Evolutionary conservation across 805 yeast species (phyloP).

Genomic region (Starmera pachycereana): DNA sequence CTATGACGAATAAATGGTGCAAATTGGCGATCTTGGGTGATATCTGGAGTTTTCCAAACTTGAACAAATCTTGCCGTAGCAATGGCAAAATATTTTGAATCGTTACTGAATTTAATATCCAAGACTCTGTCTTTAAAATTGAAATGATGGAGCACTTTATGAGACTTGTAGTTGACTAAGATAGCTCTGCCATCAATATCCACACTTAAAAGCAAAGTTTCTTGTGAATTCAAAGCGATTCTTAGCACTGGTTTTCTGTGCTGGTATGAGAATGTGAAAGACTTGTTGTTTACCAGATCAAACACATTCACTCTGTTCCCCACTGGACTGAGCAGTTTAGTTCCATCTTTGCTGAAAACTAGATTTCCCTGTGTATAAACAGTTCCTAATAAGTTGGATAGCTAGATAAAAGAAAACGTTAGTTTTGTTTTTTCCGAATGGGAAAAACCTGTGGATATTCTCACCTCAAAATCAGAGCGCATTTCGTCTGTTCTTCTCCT

Average conservation of each 20-base stretch:
- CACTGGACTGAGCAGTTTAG: slow-evolving; percentile 76
- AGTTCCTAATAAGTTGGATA: slow-evolving; percentile 85
- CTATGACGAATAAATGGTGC: slow-evolving; percentile 92
- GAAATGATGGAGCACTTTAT: slow-evolving; percentile 87
- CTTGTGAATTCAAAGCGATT: slow-evolving; percentile 76
- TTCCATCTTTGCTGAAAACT: slow-evolving; percentile 79
- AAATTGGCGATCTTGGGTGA: slow-evolving; percentile 78
- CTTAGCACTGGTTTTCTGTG: slow-evolving; percentile 77
- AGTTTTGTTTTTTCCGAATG: too few relatives aligned
- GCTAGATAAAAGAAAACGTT: slow-evolving; percentile 24
- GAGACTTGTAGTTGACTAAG: slow-evolving; percentile 70
- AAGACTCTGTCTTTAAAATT: slow-evolving; percentile 75
- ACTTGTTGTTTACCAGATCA: slow-evolving; percentile 73
- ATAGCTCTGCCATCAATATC: slow-evolving; percentile 93
- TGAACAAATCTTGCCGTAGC: slow-evolving; percentile 78
- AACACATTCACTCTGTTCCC: slow-evolving; percentile 89
- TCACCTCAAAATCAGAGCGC: neutral
- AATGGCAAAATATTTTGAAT: slow-evolving; percentile 79
- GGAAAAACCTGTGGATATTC: too few relatives aligned
- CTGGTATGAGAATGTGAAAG: slow-evolving; percentile 86
- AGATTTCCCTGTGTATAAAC: slow-evolving; percentile 92
- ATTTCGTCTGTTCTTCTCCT: neutral
- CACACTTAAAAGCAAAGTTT: slow-evolving; percentile 67
- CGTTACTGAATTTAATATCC: slow-evolving; percentile 77
- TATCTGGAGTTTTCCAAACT: slow-evolving; percentile 86